Percentiles rank a stretch among this genome's conserved stretches.
Conservation (phyloP, 2,329 filamentous ascomycete species). For the Colletotrichum tabaci region DNA sequence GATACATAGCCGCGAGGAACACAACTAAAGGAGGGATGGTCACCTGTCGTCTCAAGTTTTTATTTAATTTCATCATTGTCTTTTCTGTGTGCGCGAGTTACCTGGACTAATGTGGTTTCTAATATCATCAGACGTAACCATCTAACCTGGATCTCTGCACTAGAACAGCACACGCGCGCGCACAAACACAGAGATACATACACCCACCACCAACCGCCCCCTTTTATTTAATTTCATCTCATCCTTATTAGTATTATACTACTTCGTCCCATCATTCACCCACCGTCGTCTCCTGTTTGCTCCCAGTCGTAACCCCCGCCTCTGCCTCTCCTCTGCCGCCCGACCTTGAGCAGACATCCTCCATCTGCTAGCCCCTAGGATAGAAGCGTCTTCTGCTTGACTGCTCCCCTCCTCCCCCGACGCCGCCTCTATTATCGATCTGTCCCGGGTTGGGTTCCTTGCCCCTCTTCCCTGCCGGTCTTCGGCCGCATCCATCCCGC, state of each 20-base stretch:
- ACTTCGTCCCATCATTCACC: neutral
- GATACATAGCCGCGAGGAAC: conserved; percentile 19
- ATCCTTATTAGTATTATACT: neutral
- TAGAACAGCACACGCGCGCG: conserved; percentile 15
- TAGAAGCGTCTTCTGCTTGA: neutral
- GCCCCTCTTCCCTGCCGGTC: conserved; percentile 28
- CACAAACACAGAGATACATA: conserved; percentile 3
- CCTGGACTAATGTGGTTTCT: conserved; percentile 17
- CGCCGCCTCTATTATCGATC: conserved; percentile 26
- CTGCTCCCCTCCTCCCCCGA: neutral
- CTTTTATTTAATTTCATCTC: neutral
- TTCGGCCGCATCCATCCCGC: conserved; percentile 39
- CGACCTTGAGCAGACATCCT: neutral
- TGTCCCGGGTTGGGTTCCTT: conserved; percentile 7
- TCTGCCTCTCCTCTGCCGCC: conserved; percentile 4
- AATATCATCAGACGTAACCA: conserved; percentile 31
- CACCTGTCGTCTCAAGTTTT: conserved; percentile 27
- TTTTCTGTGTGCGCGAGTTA: conserved; percentile 24
- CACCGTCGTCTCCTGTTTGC: neutral
- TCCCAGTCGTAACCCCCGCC: neutral
- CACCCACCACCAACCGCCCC: conserved; percentile 7
- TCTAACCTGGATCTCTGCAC: conserved; percentile 27
- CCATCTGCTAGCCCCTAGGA: neutral
- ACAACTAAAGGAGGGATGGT: conserved; percentile 9
- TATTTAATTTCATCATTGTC: neutral